Base-by-base conservation (phyloP, 23 red algal genomes). In the Cyanidioschyzon merolae region DNA sequence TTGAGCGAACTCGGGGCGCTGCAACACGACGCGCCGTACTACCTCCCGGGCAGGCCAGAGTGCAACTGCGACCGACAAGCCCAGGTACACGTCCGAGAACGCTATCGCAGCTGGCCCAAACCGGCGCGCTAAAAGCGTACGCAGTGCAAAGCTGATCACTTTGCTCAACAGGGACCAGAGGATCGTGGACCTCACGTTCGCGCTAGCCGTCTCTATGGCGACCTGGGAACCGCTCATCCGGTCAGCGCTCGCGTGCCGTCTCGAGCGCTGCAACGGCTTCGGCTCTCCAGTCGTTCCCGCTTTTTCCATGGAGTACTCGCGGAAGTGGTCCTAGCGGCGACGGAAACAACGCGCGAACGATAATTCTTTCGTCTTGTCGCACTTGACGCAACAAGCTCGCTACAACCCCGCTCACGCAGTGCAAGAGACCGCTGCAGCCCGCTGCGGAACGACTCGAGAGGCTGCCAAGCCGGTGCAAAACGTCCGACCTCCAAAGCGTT, bases 1-100 rank as follows among this genome's bases (percentile, higher is more conserved):
- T 21, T 2, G 2, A 0, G 37, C 67, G 26, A 89, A 83, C 0
- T 50, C 39, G 26, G 41, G 0, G 1, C 78, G 51, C 32, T 86
- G 85, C 25, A 95, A 41, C 25, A 80, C 80, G 25, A 95, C 87
- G 18, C 59, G 67, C 17, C 90, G 90, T 27, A 89, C 80, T 2
- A 63, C 90, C 50, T 50, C 79, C 1, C 79, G 80, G 2, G 85
- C 81, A 15, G 85, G 85, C 37, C 85, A 83, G 29, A 89, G 58
- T 17, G 79, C 82, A 2, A 89, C 24, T 1, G 85, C 58, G 31
- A 89, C 58, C 39, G 89, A 68, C 40, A 95, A 74, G 41, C 67
- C 45, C 41, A 95, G 67, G 0, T 84, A 77, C 50, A 89, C 85
- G 39, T 95, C 86, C 2, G 79, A 75, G 38, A 83, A 95, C 39